These are phyloP conservation scores for Aegilops bicornis DNA, from an alignment of 176 grass and related monocot genomes.

Conservation along the genomic window DNA sequence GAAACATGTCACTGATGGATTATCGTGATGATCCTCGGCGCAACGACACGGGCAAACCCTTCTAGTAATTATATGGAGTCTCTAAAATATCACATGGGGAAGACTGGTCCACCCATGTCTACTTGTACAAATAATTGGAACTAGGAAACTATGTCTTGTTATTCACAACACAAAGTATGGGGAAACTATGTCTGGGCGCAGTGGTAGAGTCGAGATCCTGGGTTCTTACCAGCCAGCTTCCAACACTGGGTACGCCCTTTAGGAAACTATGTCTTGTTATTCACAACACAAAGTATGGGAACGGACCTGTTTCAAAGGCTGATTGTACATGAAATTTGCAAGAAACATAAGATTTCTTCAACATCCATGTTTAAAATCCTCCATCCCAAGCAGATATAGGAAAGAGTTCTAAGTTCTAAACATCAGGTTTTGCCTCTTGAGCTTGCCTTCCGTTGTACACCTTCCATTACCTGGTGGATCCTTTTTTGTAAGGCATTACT, in stretches of 20 bases:
- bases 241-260: neutral
- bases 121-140: neutral
- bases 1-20: neutral
- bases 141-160: neutral
- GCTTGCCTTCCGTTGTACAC: neutral
- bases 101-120: neutral
- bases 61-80: neutral
- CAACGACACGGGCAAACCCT: neutral
- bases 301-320: neutral
- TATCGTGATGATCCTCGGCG: neutral
- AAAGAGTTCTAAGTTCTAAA: neutral
- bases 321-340: neutral
- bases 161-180: neutral
- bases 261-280: neutral
- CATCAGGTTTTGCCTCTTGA: neutral
- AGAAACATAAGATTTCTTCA: neutral
- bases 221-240: too few species aligned
- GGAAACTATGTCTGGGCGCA: too few species aligned
- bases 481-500: neutral
- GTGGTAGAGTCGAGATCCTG: too few species aligned
- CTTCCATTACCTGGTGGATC: neutral
- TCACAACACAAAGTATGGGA: neutral
- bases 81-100: neutral
- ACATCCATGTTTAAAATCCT: neutral
- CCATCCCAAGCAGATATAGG: neutral